Conservation (phyloP, 2,329 filamentous ascomycete genomes). For the Fusarium pseudonygamai region DNA sequence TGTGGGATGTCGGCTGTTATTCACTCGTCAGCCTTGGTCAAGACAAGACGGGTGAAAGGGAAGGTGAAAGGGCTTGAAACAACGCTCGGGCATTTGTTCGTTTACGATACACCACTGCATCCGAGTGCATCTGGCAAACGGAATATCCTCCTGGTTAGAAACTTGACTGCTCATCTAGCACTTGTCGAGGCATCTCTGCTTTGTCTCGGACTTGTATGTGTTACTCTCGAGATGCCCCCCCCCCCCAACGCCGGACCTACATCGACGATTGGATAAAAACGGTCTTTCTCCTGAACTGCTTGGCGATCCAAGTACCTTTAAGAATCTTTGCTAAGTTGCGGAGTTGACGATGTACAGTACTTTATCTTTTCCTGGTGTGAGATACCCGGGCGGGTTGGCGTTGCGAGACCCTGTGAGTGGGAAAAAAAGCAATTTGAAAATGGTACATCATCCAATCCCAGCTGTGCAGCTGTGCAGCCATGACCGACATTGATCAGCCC, state of each 20-base stretch:
- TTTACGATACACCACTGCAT: slow-evolving; percentile 22
- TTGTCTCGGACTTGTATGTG: slow-evolving; percentile 8
- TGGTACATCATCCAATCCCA: slow-evolving; percentile 36
- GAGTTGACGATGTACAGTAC: slow-evolving; percentile 34
- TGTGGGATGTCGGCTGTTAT: slow-evolving; percentile 3
- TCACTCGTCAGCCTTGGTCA: slow-evolving; percentile 33
- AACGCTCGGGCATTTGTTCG: slow-evolving; percentile 6
- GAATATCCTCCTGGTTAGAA: slow-evolving; percentile 18
- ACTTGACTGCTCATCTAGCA: slow-evolving; percentile 5
- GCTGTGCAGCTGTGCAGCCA: slow-evolving; percentile 38
- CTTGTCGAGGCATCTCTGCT: slow-evolving; percentile 17
- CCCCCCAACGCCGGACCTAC: slow-evolving; percentile 4
- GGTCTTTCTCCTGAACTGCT: slow-evolving; percentile 13
- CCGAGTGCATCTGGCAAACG: slow-evolving; percentile 10
- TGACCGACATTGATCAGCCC: slow-evolving; percentile 33
- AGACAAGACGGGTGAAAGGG: slow-evolving; percentile 17
- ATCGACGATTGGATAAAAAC: slow-evolving; percentile 10
- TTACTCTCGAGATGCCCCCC: slow-evolving; percentile 1
- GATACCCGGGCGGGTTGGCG: slow-evolving; percentile 17
- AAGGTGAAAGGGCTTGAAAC: background rate
- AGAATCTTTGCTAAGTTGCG: slow-evolving; percentile 24
- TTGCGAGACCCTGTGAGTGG: slow-evolving; percentile 23
- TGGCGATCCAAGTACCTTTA: slow-evolving; percentile 23
- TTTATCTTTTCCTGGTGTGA: slow-evolving; percentile 34
- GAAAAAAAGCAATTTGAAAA: slow-evolving; percentile 39